Evolutionary conservation across 2,329 filamentous ascomycete genomes (phyloP), one percentile per base, ranked within the genome.

Genomic region (Aspergillus texensis): DNA sequence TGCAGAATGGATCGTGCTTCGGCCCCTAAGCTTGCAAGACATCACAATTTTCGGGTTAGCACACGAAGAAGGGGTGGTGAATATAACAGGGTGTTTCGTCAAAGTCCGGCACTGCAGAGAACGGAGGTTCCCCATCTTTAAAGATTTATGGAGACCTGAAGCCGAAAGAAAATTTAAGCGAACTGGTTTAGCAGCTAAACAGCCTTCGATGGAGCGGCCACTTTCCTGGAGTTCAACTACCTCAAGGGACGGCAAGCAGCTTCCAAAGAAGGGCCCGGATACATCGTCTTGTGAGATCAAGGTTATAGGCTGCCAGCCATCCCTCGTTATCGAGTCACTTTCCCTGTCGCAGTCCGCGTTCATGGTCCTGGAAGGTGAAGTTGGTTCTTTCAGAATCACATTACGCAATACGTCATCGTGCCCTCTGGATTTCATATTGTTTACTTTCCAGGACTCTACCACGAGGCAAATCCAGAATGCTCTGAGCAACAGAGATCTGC

Each of bases 331-430:
- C 24, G 90, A 91, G 72, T 89, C 89, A 9, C 91, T 90, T 4
- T 92, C 90, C 14, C 83, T 97, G 1, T 87, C 91, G 0, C 94
- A 97, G 72, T 92, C 91, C 26, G 91, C 93, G 11, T 82, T 97
- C 41, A 97, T 97, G 93, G 85, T 99, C 12, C 83, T 99, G 6
- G 94, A 98, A 79, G 95, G 95, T 50, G 94, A 99, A 77, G 86
- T 86, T 26, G 89, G 89, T 69, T 82, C 83, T 0, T 96, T 98
- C 73, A 89, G 87, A 0, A 85, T 97, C 19, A 94, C 91, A 0
- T 80, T 98, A 16, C 86, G 91, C 68, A 99, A 99, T 68, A 82
- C 88, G 10, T 95, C 93, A 0, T 75, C 83, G 0, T 93, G 90
- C 1, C 83, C 92, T 1, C 92, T 92, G 1, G 92, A 97, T 73